Evolutionary conservation across 1,284 basidiomycete species (phyloP).

Genomic region (Anthracocystis walkeri): DNA sequence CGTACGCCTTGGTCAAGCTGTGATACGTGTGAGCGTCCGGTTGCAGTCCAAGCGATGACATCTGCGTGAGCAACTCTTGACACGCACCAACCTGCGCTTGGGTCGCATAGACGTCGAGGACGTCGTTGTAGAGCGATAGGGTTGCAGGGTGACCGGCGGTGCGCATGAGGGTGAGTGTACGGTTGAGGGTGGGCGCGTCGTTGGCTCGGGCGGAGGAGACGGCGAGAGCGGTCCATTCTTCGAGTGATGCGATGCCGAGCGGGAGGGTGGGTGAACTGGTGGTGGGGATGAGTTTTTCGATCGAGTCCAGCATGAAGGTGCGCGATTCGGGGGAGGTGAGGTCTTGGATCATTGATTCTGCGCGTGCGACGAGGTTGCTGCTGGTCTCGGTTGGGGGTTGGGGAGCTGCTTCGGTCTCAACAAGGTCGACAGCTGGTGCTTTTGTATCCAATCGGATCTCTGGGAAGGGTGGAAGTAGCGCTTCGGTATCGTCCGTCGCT

Average conservation of each 20-base stretch:
- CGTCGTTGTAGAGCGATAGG: constrained; percentile 61
- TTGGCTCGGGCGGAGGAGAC: constrained; percentile 43
- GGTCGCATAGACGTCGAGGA: constrained; percentile 74
- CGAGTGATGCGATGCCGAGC: constrained; percentile 36
- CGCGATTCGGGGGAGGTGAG: constrained; percentile 26
- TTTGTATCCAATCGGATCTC: constrained; percentile 19
- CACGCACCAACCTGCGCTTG: constrained; percentile 71
- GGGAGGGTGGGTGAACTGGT: constrained; percentile 9
- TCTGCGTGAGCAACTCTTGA: constrained; percentile 31
- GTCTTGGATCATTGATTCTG: constrained; percentile 37
- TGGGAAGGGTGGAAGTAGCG: constrained; percentile 7
- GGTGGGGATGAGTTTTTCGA: constrained; percentile 29
- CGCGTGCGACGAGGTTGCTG: constrained; percentile 17
- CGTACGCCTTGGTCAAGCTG: constrained; percentile 58
- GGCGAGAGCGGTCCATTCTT: constrained; percentile 60
- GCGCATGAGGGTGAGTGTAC: constrained; percentile 45
- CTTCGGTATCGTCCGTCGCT: not conserved
- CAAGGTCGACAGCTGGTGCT: not conserved
- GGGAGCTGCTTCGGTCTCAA: not conserved
- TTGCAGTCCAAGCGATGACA: constrained; percentile 33
- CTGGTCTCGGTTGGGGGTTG: not conserved
- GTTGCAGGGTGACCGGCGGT: constrained; percentile 22
- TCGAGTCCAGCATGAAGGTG: constrained; percentile 37
- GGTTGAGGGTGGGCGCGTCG: constrained; percentile 26
- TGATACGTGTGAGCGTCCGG: constrained; percentile 56